Evolutionary conservation across 2,329 filamentous ascomycete genomes (phyloP).

Genomic region (Ophiocordyceps sinensis): DNA sequence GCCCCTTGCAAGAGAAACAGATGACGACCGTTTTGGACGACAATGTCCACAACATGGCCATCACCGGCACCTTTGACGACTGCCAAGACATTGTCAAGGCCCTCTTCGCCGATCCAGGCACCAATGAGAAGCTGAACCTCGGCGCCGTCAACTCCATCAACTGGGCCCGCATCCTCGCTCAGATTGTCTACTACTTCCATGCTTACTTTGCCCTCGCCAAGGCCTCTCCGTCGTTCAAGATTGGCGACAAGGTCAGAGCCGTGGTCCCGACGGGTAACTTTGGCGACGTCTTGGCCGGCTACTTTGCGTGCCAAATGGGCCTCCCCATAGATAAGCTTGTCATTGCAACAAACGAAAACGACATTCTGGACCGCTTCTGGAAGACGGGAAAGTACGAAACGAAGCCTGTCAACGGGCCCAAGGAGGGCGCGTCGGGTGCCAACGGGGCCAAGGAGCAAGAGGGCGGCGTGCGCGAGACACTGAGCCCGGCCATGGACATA

Average conservation of each 20-base stretch:
- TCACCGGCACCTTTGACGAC: slow-evolving; percentile 20
- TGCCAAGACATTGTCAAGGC: slow-evolving; percentile 73
- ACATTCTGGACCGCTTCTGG: slow-evolving; percentile 94
- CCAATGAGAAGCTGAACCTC: slow-evolving; percentile 70
- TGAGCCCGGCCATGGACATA: slow-evolving; percentile 95
- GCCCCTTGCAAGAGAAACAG: slow-evolving; percentile 81
- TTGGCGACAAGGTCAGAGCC: slow-evolving; percentile 61
- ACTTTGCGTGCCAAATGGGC: slow-evolving; percentile 84
- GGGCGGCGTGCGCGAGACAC: slow-evolving; percentile 75
- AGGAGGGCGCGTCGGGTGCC: slow-evolving; percentile 48
- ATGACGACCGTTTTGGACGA: slow-evolving; percentile 88
- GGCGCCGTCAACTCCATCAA: slow-evolving; percentile 96
- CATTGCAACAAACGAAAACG: slow-evolving; percentile 93
- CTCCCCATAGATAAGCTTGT: slow-evolving; percentile 78
- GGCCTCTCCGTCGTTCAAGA: slow-evolving; percentile 42
- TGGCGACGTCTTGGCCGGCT: slow-evolving; percentile 84
- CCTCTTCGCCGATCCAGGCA: slow-evolving; percentile 72
- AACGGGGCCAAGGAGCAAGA: slow-evolving; percentile 50
- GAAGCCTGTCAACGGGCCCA: slow-evolving; percentile 44
- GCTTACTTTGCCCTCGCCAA: slow-evolving; percentile 73
- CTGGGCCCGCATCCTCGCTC: slow-evolving; percentile 85
- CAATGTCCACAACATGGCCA: slow-evolving; percentile 85
- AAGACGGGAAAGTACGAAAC: slow-evolving; percentile 83
- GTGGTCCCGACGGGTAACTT: slow-evolving; percentile 95
- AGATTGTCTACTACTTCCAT: slow-evolving; percentile 95